phyloP scores from a whole-genome alignment of 345 rosid species.

The Odontarrhena argentea region DNA sequence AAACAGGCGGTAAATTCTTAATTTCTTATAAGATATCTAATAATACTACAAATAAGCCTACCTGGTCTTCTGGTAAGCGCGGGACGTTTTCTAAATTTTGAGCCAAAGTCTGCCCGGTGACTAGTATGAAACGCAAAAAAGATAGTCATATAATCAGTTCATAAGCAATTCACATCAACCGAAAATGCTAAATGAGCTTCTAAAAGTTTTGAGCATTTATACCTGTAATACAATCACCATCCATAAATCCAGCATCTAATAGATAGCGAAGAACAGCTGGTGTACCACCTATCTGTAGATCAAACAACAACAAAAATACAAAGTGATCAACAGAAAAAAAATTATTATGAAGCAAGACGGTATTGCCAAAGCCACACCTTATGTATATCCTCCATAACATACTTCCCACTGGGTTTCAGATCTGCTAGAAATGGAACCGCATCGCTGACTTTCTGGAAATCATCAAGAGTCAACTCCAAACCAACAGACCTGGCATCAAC shows the following conservation, averaged over 20 bases:
- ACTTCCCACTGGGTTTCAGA: slow-evolving; percentile 96
- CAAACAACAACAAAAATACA: slow-evolving; percentile 10
- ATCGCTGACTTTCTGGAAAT: slow-evolving; percentile 95
- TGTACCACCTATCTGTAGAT: slow-evolving; percentile 72
- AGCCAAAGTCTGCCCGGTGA: slow-evolving; percentile 92
- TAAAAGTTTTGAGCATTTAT: slow-evolving; percentile 10
- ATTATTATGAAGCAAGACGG: slow-evolving; percentile 1
- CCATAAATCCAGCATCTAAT: slow-evolving; percentile 63
- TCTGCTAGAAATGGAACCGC: slow-evolving; percentile 92
- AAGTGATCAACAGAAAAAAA: slow-evolving; percentile 17
- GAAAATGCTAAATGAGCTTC: slow-evolving; percentile 5
- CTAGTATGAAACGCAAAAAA: slow-evolving; percentile 43
- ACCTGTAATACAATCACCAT: slow-evolving; percentile 88
- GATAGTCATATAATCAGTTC: slow-evolving; percentile 9
- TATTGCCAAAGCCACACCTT: slow-evolving; percentile 55
- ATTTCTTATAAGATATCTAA: slow-evolving; percentile 2
- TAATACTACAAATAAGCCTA: slow-evolving; percentile 33
- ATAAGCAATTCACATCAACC: slow-evolving; percentile 8
- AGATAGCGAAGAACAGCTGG: slow-evolving; percentile 77
- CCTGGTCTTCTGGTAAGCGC: slow-evolving; percentile 79
- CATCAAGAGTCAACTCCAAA: slow-evolving; percentile 81
- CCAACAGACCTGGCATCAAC: slow-evolving; percentile 86
- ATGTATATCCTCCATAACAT: slow-evolving; percentile 96
- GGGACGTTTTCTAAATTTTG: slow-evolving; percentile 76
- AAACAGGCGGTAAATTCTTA: not conserved